Evolutionary conservation across 208 protist species (phyloP).

Genomic region (Ichthyophonus hoferi): DNA sequence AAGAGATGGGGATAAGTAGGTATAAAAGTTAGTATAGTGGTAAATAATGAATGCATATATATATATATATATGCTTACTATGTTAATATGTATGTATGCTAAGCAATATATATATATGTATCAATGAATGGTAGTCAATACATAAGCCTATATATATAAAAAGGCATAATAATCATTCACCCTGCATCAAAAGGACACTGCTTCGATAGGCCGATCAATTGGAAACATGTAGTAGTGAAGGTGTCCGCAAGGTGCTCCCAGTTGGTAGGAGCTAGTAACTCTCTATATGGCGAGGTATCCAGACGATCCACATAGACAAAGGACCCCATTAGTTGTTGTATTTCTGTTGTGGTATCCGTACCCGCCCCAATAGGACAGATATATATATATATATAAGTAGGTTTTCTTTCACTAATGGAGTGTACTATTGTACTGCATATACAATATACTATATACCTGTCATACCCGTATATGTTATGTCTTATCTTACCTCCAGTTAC

Average conservation of each 20-base stretch:
- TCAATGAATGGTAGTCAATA: not conserved
- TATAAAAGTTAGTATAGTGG: too few species aligned
- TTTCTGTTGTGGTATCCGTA: too few species aligned
- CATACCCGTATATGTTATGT: too few species aligned
- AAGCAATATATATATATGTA: not conserved
- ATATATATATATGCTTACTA: not conserved
- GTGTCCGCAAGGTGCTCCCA: constrained; percentile 4
- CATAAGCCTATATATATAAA: not conserved
- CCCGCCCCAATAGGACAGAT: too few species aligned
- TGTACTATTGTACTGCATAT: too few species aligned
- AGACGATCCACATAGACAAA: constrained; percentile 19
- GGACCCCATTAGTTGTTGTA: constrained; percentile 32
- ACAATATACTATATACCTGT: too few species aligned
- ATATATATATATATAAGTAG: too few species aligned
- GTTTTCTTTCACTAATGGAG: too few species aligned
- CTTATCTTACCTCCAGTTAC: too few species aligned
- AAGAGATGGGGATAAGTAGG: too few species aligned
- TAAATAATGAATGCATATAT: too few species aligned
- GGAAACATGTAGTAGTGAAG: constrained; percentile 1
- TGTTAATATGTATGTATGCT: not conserved
- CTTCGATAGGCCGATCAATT: not conserved
- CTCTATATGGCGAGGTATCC: constrained; percentile 5
- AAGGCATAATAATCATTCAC: not conserved
- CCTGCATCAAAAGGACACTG: constrained; percentile 14
- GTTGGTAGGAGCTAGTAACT: not conserved